Conservation (phyloP, 208 protist genomes). For the Crithidia mellificae region DNA sequence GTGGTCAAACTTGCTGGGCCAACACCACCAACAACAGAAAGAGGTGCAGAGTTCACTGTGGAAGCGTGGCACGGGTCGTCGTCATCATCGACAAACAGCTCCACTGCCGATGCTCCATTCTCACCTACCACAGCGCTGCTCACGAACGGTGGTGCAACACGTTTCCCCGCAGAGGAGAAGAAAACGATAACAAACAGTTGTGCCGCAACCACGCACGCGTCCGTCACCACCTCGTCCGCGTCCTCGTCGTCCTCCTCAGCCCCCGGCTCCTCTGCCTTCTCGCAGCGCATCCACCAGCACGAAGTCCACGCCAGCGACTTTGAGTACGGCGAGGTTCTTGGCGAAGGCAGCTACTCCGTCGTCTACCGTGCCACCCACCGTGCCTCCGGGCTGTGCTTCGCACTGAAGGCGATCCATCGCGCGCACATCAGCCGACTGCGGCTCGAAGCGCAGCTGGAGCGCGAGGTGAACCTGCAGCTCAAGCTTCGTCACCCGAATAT, state of each 20-base stretch:
- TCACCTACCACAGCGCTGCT: conserved; percentile 3
- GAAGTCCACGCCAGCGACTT: conserved; percentile 70
- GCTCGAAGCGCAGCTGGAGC: conserved; percentile 60
- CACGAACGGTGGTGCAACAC: neutral
- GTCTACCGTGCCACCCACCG: conserved; percentile 73
- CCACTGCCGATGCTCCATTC: neutral
- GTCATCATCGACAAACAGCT: neutral
- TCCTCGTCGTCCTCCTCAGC: neutral
- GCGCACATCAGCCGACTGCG: conserved; percentile 31
- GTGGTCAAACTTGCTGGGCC: too few relatives aligned
- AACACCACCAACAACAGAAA: too few relatives aligned
- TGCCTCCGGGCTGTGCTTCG: conserved; percentile 52
- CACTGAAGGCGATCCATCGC: conserved; percentile 73
- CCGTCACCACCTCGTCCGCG: too few relatives aligned
- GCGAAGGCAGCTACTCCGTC: conserved; percentile 74
- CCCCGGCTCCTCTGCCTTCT: too few relatives aligned
- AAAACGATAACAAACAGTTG: neutral
- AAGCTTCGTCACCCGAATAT: conserved; percentile 79
- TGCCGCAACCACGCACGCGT: too few relatives aligned
- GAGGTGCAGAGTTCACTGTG: too few relatives aligned
- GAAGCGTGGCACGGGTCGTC: neutral
- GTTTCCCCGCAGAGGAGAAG: neutral
- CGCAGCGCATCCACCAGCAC: conserved; percentile 46
- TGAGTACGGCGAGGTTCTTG: conserved; percentile 55
- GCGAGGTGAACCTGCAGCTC: conserved; percentile 87